Conservation (phyloP, 2,329 filamentous ascomycete genomes). For the Arthrobotrys entomopaga region DNA sequence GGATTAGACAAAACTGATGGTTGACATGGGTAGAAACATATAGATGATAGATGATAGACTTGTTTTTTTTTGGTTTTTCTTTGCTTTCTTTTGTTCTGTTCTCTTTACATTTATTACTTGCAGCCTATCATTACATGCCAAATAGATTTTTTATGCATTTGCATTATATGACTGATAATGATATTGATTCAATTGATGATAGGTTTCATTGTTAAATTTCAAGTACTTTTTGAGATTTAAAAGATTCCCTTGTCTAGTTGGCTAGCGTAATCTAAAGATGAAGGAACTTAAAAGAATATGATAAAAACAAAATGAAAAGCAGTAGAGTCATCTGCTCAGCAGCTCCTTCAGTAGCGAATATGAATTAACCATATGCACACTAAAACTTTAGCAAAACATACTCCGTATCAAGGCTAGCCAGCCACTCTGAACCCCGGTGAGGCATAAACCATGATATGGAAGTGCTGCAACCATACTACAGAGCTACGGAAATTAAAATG, state of each 20-base stretch:
- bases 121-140: background rate
- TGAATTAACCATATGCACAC: too few species aligned
- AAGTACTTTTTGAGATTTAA: background rate
- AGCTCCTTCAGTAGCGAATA: background rate
- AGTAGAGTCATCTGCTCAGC: background rate
- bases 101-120: background rate
- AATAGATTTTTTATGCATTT: too few species aligned
- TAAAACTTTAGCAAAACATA: too few species aligned
- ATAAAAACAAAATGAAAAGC: constrained; percentile 1
- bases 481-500: constrained; percentile 6
- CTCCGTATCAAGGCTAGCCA: too few species aligned
- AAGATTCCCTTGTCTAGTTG: background rate
- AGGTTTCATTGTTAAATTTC: background rate
- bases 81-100: background rate
- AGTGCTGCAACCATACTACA: background rate
- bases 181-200: too few species aligned
- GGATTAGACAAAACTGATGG: constrained; percentile 42
- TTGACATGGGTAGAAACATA: constrained; percentile 23
- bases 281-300: background rate
- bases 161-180: too few species aligned
- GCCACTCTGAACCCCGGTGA: background rate
- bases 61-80: constrained; percentile 5
- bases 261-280: constrained; percentile 3
- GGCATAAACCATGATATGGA: background rate
- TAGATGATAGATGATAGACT: constrained; percentile 35